Evolutionary conservation across 768 basidiomycete species (phyloP), one percentile per base, ranked within the genome.

Genomic region (Panaeolus cyanescens): DNA sequence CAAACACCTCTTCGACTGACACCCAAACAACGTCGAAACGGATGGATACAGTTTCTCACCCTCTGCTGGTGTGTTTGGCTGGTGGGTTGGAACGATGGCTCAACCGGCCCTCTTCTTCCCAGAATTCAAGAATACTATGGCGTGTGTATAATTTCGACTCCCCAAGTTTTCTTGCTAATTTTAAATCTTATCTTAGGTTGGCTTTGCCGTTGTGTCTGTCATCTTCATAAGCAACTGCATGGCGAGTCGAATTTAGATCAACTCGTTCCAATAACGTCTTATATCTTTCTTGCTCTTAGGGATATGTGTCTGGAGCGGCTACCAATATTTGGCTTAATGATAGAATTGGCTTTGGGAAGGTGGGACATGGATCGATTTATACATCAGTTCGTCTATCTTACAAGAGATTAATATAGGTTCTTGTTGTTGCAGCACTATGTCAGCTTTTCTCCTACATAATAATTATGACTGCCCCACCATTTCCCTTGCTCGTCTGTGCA

Each of bases 71-170:
- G 76, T 31, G 56, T 88, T 53, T 87, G 86, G 62, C 71, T 90
- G 3, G 80, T 80, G 17, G 92, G 92, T 8, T 93, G 91, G 90
- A 91, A 89, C 65, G 92, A 92, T 68, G 89, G 86, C 7, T 82
- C 87, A 0, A 83, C 84, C 8, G 92, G 92, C 1, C 91, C 92
- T 1, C 73, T 95, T 30, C 74, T 94, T 5, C 92, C 91, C 1
- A 79, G 85, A 17, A 87, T 94, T 53, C 91, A 91, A 68, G 69
- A 72, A 5, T 79, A 66, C 75, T 92, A 78, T 63, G 65, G 57
- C 74, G 83, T 83, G 68, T 57, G 42, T 32, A 20, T 33, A 9
- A 4, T 3, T 20, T 54, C 22, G 25, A 19, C 6, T 37, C 40
- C 37, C 20, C 34, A 17, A 15, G 13, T 32, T 19, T 39, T 30